Percentiles rank a stretch among this genome's conserved stretches.
phyloP scores from a whole-genome alignment of 805 yeast species.

The Barnettozyma vustinii region DNA sequence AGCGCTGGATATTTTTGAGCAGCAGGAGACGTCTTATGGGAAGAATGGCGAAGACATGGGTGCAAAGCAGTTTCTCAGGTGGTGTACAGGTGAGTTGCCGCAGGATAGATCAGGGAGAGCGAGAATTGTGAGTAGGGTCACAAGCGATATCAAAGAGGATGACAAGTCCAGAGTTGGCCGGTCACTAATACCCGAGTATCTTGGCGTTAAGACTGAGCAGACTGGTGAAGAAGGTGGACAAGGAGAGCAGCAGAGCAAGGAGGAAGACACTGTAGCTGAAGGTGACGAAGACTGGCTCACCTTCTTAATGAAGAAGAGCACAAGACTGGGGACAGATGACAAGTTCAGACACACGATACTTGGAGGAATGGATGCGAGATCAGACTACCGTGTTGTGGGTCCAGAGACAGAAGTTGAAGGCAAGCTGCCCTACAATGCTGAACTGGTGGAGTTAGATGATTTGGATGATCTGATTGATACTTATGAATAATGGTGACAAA shows the following conservation, averaged over 20 bases:
- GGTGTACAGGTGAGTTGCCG: conserved; percentile 41
- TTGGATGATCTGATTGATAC: not conserved
- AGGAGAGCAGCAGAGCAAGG: not conserved
- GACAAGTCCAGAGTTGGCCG: conserved; percentile 14
- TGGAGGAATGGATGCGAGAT: conserved; percentile 6
- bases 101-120: conserved; percentile 35
- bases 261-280: conserved; percentile 2
- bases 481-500: no score
- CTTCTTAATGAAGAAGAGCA: conserved; percentile 27
- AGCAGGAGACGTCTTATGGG: conserved; percentile 28
- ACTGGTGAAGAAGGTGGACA: conserved; percentile 6
- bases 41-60: conserved; percentile 32
- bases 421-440: conserved; percentile 13
- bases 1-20: conserved; percentile 49
- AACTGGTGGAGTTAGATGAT: conserved; percentile 1
- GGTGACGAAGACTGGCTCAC: conserved; percentile 33
- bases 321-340: conserved; percentile 14
- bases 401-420: conserved; percentile 14
- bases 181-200: conserved; percentile 22
- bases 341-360: conserved; percentile 20
- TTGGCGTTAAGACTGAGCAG: not conserved
- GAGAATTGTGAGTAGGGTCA: conserved; percentile 30
- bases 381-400: conserved; percentile 17
- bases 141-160: conserved; percentile 20
- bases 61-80: conserved; percentile 44